Evolutionary conservation across 2,329 filamentous ascomycete species (phyloP), one percentile per base, ranked within the genome.

Genomic region (Aspergillus intermedius): DNA sequence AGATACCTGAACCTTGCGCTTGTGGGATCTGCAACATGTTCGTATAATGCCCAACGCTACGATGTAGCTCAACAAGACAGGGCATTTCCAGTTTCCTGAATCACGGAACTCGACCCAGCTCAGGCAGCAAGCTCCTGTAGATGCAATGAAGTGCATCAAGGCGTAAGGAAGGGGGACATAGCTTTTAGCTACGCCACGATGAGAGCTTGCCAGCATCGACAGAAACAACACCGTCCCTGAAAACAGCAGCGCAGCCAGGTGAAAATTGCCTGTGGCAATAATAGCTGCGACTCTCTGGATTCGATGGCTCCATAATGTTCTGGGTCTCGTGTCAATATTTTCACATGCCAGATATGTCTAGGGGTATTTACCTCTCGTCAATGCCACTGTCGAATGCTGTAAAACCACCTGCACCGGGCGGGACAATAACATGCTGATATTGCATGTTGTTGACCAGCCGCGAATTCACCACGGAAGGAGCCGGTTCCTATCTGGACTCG

Each of bases 61-160:
- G 42, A 57, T 41, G 46, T 65, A 65, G 37, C 54, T 61, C 32
- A 63, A 35, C 12, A 59, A 42, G 9, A 55, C 15, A 13, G 59
- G 47, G 45, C 50, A 50, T 49, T 57, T 55, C 60, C 60, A 63
- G 32, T 46, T 46, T 3, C 37, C 44, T 10, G 44, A 44, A 15
- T 49, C 25, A 5, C 46, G 39, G 6, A 46, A 10, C n/a, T 53
- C 43, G 13, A 54, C 15, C 47, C 54, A 55, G 19, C 52, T 43
- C n/a, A 59, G 44, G 44, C 46, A 50, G 34, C 52, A 59, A 15
- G 57, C 55, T 4, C 48, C 49, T 7, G 54, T 46, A 5, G 49
- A 44, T 30, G 44, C 47, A 21, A 46, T 46, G 32, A 57, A 40
- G 22, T 58, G 56, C 37, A 45, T 48, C n/a, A 56, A 44, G n/a